Evolutionary conservation across 768 basidiomycete genomes (phyloP), one percentile per base, ranked within the genome.

Genomic region (Dentipellis sp.): DNA sequence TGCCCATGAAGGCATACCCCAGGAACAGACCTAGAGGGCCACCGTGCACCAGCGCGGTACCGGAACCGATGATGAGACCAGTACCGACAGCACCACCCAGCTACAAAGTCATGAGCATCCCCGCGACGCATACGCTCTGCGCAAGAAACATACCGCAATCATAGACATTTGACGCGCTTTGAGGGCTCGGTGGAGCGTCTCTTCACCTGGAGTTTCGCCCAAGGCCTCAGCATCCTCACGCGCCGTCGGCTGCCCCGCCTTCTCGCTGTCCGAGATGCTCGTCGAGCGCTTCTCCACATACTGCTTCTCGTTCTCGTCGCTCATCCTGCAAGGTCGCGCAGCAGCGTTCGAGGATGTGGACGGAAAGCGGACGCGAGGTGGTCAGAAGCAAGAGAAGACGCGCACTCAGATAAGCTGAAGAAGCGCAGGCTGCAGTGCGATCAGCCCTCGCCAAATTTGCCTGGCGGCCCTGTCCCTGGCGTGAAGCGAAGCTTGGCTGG

Each of bases 21-120:
- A 72, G 62, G 57, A 74, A 70, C 36, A 71, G 62, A 69, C 78
- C 80, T 12, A 79, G 73, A 1, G 80, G 79, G 11, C 81, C 81
- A 50, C 81, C 80, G 54, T 77, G 70, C 42, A 73, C 68, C 14
- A 85, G 69, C 8, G 81, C 83, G 19, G 81, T 82, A 1, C 80
- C 81, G 29, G 80, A 83, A 19, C 72, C 68, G 40, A 70, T 69
- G 54, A 70, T 68, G 17, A 70, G 61, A 52, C 69, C 69, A 22
- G 69, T 70, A 2, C 68, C 69, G 46, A 70, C 62, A 9, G 69
- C 68, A 45, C 69, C 69, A 6, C 69, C 69, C n/a, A 70, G 67
- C 68, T 68, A 19, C 12, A 29, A 29, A 29, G 29, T 3, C 29
- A 29, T 29, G 29, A 29, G 29, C 29, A 29, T 29, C 29, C 29